These are phyloP conservation scores for Pseudevernia furfuracea DNA, from an alignment of 495 filamentous ascomycete genomes.

Conservation along the genomic window DNA sequence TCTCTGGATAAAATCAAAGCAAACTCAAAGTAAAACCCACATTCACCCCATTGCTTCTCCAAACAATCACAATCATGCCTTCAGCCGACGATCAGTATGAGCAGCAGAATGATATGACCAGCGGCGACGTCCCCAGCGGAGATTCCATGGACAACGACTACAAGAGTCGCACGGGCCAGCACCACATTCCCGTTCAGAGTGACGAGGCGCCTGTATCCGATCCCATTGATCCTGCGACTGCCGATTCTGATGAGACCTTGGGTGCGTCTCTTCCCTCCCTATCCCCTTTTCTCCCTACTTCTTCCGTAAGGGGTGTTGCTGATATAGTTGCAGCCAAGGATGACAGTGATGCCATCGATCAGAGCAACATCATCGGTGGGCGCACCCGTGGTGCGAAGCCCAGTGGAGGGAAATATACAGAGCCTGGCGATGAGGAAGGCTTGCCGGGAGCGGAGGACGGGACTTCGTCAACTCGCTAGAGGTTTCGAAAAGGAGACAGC, in stretches of 20 bases:
- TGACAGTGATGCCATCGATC: slow-evolving; percentile 47
- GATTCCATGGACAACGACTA: slow-evolving; percentile 35
- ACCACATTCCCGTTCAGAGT: slow-evolving; percentile 43
- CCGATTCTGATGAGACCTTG: slow-evolving; percentile 45
- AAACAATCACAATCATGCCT: slow-evolving; percentile 16
- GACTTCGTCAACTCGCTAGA: slow-evolving; percentile 11
- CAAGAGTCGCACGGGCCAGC: slow-evolving; percentile 35
- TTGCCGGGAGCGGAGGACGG: slow-evolving; percentile 25
- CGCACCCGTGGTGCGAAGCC: slow-evolving; percentile 43
- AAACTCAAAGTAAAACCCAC: not conserved
- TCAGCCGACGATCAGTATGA: slow-evolving; percentile 30
- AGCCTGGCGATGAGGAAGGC: slow-evolving; percentile 47
- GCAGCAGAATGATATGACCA: slow-evolving; percentile 23
- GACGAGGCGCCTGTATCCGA: slow-evolving; percentile 45
- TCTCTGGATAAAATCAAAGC: too few relatives aligned
- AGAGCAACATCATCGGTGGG: slow-evolving; percentile 41
- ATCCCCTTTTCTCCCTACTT: not conserved
- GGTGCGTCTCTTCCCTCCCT: slow-evolving; percentile 30
- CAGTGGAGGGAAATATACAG: slow-evolving; percentile 39
- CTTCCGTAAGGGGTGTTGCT: not conserved
- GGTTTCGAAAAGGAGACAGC: not conserved
- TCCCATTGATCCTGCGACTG: slow-evolving; percentile 35
- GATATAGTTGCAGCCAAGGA: slow-evolving; percentile 35
- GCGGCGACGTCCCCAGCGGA: slow-evolving; percentile 22
- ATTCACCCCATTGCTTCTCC: not conserved